phyloP scores from a whole-genome alignment of 768 basidiomycete species.

The Galerina marginata region DNA sequence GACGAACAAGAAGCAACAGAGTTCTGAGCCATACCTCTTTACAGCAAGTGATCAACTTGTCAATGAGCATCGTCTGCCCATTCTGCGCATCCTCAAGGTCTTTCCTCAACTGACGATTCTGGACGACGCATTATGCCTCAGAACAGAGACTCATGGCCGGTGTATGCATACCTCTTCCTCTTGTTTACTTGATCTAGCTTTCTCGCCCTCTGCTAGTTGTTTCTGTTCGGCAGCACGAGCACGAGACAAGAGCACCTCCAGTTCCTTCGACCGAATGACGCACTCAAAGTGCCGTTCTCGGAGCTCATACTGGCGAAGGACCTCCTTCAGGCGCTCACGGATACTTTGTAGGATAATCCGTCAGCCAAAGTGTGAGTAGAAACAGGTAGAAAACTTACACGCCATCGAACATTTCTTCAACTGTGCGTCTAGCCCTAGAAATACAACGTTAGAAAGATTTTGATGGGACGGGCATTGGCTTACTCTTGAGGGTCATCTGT shows the following conservation, averaged over 20 bases:
- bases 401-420: slow-evolving; percentile 85
- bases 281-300: slow-evolving; percentile 93
- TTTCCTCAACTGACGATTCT: slow-evolving; percentile 74
- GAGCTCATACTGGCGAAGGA: slow-evolving; percentile 86
- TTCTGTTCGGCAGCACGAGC: slow-evolving; percentile 89
- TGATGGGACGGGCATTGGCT: not conserved
- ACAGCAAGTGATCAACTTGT: slow-evolving; percentile 84
- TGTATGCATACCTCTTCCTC: slow-evolving; percentile 73
- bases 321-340: slow-evolving; percentile 85
- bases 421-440: slow-evolving; percentile 68
- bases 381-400: slow-evolving; percentile 60
- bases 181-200: slow-evolving; percentile 62
- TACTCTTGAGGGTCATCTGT: slow-evolving; percentile 77
- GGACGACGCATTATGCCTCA: slow-evolving; percentile 18
- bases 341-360: slow-evolving; percentile 50
- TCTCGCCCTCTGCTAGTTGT: slow-evolving; percentile 81
- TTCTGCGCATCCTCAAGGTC: slow-evolving; percentile 83
- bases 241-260: slow-evolving; percentile 85
- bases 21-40: slow-evolving; percentile 68
- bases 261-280: slow-evolving; percentile 89
- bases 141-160: slow-evolving; percentile 17
- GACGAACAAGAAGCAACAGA: too few species aligned
- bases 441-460: slow-evolving; percentile 9
- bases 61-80: slow-evolving; percentile 79
- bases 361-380: not conserved